Evolutionary conservation across 257 asterid genomes (phyloP).

Genomic region (Agastache rugosa): DNA sequence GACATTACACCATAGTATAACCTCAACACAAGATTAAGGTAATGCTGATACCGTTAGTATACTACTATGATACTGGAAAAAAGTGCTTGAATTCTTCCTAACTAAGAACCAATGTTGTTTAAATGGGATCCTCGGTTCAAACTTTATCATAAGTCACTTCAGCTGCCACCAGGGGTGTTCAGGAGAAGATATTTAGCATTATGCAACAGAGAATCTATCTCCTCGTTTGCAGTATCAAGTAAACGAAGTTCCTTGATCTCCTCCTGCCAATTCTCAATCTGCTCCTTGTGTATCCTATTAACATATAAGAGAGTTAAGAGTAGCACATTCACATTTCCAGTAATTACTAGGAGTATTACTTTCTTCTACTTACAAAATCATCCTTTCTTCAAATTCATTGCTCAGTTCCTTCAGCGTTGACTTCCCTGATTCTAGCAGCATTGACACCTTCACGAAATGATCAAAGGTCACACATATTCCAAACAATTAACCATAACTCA

Average conservation of each 20-base stretch:
- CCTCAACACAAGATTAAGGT: slow-evolving; percentile 25
- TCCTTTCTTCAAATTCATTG: slow-evolving; percentile 76
- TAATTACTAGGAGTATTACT: slow-evolving; percentile 12
- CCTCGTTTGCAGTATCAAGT: slow-evolving; percentile 79
- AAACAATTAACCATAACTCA: background rate
- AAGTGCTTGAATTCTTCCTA: slow-evolving; percentile 21
- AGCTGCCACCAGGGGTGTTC: slow-evolving; percentile 53
- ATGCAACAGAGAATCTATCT: slow-evolving; percentile 61
- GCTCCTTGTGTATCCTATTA: slow-evolving; percentile 82
- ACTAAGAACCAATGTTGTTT: slow-evolving; percentile 17
- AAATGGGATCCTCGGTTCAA: slow-evolving; percentile 25
- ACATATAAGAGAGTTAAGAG: slow-evolving; percentile 32
- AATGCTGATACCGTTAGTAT: slow-evolving; percentile 14
- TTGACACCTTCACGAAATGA: slow-evolving; percentile 65
- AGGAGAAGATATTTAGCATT: slow-evolving; percentile 70
- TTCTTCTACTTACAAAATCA: slow-evolving; percentile 63
- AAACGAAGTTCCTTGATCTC: slow-evolving; percentile 82
- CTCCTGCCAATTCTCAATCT: slow-evolving; percentile 88
- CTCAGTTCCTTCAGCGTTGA: slow-evolving; percentile 78
- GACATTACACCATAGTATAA: slow-evolving; percentile 26
- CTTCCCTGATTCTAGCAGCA: slow-evolving; percentile 90
- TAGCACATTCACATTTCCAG: slow-evolving; percentile 26
- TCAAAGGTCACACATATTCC: slow-evolving; percentile 28
- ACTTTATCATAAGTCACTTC: slow-evolving; percentile 23
- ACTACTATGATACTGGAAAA: slow-evolving; percentile 10